Conservation (phyloP, 2,329 filamentous ascomycete species). For the Tolypocladium sp. region DNA sequence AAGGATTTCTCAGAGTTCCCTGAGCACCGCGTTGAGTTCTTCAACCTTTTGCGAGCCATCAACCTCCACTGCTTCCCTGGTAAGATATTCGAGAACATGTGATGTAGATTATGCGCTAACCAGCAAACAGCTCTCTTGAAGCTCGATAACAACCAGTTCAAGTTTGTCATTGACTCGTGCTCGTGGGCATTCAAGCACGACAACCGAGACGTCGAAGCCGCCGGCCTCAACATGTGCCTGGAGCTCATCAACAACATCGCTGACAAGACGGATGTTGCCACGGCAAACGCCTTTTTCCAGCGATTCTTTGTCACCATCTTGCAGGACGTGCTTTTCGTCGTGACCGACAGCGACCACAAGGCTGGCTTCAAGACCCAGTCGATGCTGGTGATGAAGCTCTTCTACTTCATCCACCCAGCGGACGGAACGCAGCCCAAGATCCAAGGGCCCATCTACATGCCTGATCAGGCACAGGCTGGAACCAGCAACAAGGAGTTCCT, state of each 20-base stretch:
- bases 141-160: slow-evolving; percentile 93
- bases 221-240: slow-evolving; percentile 94
- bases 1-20: slow-evolving; percentile 99
- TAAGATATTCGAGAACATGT: slow-evolving; percentile 17
- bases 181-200: slow-evolving; percentile 99
- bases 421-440: slow-evolving; percentile 70
- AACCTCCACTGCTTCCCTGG: slow-evolving; percentile 94
- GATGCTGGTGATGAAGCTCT: slow-evolving; percentile 86
- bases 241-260: slow-evolving; percentile 97
- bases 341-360: slow-evolving; percentile 97
- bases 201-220: slow-evolving; percentile 94
- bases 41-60: slow-evolving; percentile 91
- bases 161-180: slow-evolving; percentile 98
- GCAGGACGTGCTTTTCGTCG: slow-evolving; percentile 96
- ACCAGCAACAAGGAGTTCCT: slow-evolving; percentile 90
- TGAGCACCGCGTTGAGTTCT: slow-evolving; percentile 98
- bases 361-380: slow-evolving; percentile 98
- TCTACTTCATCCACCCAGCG: slow-evolving; percentile 80
- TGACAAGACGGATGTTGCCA: slow-evolving; percentile 77
- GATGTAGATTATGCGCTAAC: neutral
- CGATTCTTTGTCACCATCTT: slow-evolving; percentile 93
- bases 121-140: slow-evolving; percentile 61
- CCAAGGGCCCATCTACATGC: slow-evolving; percentile 78
- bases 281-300: slow-evolving; percentile 93
- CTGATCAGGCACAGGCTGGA: slow-evolving; percentile 72